These are phyloP conservation scores for Venturia nashicola DNA, from an alignment of 2,329 filamentous ascomycete genomes.

Conservation along the genomic window DNA sequence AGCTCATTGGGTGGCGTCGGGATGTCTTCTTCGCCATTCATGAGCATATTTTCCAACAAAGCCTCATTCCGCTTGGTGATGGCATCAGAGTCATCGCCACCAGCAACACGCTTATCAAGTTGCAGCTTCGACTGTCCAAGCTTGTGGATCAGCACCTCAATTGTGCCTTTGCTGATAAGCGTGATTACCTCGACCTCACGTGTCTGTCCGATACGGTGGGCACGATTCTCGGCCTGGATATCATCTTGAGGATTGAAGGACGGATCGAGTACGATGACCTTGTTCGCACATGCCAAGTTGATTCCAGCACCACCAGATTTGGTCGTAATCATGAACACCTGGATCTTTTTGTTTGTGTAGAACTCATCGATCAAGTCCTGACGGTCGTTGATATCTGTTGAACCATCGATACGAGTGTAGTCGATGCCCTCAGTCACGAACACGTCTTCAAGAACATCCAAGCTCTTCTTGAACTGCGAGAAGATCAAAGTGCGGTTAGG, in stretches of 20 bases:
- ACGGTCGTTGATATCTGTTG: slow-evolving; percentile 67
- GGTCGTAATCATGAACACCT: slow-evolving; percentile 86
- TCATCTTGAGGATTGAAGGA: slow-evolving; percentile 98
- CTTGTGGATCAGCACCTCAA: slow-evolving; percentile 87
- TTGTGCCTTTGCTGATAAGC: slow-evolving; percentile 66
- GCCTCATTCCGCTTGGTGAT: slow-evolving; percentile 25
- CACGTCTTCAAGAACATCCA: slow-evolving; percentile 80
- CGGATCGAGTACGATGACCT: slow-evolving; percentile 93
- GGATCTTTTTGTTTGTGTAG: slow-evolving; percentile 60
- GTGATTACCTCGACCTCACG: slow-evolving; percentile 82
- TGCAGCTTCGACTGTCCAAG: slow-evolving; percentile 88
- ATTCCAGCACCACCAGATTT: slow-evolving; percentile 94
- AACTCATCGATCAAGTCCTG: slow-evolving; percentile 85
- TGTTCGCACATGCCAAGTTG: slow-evolving; percentile 90
- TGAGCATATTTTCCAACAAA: slow-evolving; percentile 21
- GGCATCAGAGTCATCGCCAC: slow-evolving; percentile 38
- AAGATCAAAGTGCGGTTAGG: slow-evolving; percentile 71
- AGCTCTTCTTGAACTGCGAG: slow-evolving; percentile 82
- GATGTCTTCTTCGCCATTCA: slow-evolving; percentile 10
- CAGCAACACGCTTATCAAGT: slow-evolving; percentile 63
- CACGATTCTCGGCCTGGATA: slow-evolving; percentile 94
- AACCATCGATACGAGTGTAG: slow-evolving; percentile 79
- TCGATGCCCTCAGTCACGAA: slow-evolving; percentile 59
- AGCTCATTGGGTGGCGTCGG: not conserved
- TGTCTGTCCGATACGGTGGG: slow-evolving; percentile 86